Percentiles rank a stretch among this genome's conserved stretches.
Evolutionary conservation across 768 basidiomycete species (phyloP).

Genomic region (Boletellus ananas): DNA sequence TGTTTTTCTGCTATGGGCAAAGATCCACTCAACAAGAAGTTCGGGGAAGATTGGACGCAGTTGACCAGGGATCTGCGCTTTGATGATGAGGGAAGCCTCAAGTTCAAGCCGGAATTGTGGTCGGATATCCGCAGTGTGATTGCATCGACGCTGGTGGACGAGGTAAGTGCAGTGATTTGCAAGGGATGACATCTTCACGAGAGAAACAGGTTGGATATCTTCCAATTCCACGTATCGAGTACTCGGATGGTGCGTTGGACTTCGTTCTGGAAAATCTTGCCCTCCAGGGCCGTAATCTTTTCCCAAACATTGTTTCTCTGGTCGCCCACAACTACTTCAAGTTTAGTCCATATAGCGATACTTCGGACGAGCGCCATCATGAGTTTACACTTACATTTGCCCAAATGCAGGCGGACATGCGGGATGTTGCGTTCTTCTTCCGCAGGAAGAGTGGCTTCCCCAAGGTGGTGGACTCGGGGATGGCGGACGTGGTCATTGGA

Average conservation of each 20-base stretch:
- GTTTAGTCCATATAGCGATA: conserved; percentile 71
- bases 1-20: conserved; percentile 87
- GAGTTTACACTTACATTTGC: conserved; percentile 69
- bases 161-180: conserved; percentile 41
- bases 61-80: conserved; percentile 84
- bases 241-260: conserved; percentile 82
- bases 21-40: conserved; percentile 76
- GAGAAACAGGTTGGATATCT: conserved; percentile 60
- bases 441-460: conserved; percentile 80
- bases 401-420: conserved; percentile 92
- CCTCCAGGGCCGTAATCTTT: conserved; percentile 81
- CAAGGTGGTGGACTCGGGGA: conserved; percentile 74
- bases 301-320: conserved; percentile 72
- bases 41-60: conserved; percentile 80
- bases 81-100: conserved; percentile 68
- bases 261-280: conserved; percentile 93
- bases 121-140: conserved; percentile 82
- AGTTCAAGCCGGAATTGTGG: conserved; percentile 89
- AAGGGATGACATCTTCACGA: not conserved
- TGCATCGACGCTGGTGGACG: conserved; percentile 70
- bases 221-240: conserved; percentile 93
- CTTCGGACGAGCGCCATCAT: conserved; percentile 60
- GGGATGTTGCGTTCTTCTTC: conserved; percentile 91
- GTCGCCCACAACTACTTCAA: conserved; percentile 81
- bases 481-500: conserved; percentile 82